Evolutionary conservation across 2,329 filamentous ascomycete species (phyloP).

Genomic region (Teratosphaeria epicoccoides): DNA sequence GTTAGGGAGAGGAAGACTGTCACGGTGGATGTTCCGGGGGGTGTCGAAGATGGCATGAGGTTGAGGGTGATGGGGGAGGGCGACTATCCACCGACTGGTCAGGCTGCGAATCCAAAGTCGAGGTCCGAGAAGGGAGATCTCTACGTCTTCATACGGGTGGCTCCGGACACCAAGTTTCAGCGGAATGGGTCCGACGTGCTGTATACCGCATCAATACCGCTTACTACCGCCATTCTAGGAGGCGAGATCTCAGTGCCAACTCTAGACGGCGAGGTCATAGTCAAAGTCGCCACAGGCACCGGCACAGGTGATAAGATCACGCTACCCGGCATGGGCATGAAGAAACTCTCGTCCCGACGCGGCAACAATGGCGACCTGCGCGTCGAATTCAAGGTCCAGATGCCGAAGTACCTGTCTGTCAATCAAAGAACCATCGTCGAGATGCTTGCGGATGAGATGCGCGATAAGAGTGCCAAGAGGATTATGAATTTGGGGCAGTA

Average conservation of each 20-base stretch:
- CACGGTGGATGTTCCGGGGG: slow-evolving; percentile 82
- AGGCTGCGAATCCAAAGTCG: slow-evolving; percentile 47
- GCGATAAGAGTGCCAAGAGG: slow-evolving; percentile 79
- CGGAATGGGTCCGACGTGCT: slow-evolving; percentile 81
- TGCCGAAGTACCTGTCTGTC: slow-evolving; percentile 86
- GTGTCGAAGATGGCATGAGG: slow-evolving; percentile 94
- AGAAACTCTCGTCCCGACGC: slow-evolving; percentile 57
- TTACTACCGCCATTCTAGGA: slow-evolving; percentile 86
- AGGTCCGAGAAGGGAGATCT: slow-evolving; percentile 72
- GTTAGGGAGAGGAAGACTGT: slow-evolving; percentile 74
- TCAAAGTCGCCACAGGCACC: slow-evolving; percentile 85
- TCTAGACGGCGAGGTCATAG: slow-evolving; percentile 77
- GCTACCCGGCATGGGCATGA: slow-evolving; percentile 86
- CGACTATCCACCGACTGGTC: slow-evolving; percentile 71
- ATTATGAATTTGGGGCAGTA: slow-evolving; percentile 64
- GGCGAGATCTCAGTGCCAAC: slow-evolving; percentile 86
- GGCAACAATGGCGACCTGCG: slow-evolving; percentile 67
- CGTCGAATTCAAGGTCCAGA: slow-evolving; percentile 87
- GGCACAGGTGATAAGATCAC: slow-evolving; percentile 88
- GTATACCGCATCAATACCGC: slow-evolving; percentile 80
- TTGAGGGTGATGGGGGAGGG: slow-evolving; percentile 76
- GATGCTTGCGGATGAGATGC: slow-evolving; percentile 94
- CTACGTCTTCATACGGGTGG: slow-evolving; percentile 80
- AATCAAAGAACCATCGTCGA: slow-evolving; percentile 91
- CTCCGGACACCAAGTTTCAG: slow-evolving; percentile 81